These are phyloP conservation scores for maize (Zea mays) DNA, from an alignment of 176 grass and related monocot genomes.

Conservation along the genomic window Zm-B73-REFERENCE-NAM-5.0 NC_050100.1:171751001-171751500, in stretches of 20 bases:
- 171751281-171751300: slow-evolving; percentile 50
- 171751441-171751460: no score
- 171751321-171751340: slow-evolving; percentile 52
- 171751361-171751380: no score
- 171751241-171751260: slow-evolving; percentile 32
- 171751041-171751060: neutral
- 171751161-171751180: neutral
- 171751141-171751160: neutral
- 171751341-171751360: neutral
- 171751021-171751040: no score
- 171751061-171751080: neutral
- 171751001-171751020: no score
- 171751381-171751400: no score
- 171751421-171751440: no score
- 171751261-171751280: slow-evolving; percentile 37
- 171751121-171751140: no score
- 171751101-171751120: neutral
- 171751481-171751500: slow-evolving; percentile 67
- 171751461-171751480: no score
- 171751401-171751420: no score
- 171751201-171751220: neutral
- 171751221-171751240: neutral
- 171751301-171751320: slow-evolving; percentile 38
- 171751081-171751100: neutral
- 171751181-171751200: neutral